A percentile compares a stretch with the other conserved stretches of the same genome.
phyloP scores from a whole-genome alignment of 2,329 filamentous ascomycete genomes.

The Xylaria sp. region DNA sequence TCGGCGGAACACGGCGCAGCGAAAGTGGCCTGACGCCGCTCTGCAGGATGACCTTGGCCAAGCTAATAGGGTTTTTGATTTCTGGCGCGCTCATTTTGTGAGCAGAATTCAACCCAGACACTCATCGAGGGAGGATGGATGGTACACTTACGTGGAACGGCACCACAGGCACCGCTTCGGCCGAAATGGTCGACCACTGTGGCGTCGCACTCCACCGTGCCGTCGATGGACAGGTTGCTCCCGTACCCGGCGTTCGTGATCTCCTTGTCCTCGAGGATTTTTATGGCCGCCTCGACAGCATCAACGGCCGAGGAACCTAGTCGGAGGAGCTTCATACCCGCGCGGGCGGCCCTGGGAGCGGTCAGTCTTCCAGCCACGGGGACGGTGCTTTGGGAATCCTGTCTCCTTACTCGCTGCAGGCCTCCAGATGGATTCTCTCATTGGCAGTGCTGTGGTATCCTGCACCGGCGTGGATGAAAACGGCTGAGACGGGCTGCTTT shows the following conservation, averaged over 20 bases:
- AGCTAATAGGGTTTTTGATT: constrained; percentile 87
- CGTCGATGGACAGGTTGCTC: constrained; percentile 90
- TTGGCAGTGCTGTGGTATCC: constrained; percentile 91
- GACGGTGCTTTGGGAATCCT: not conserved
- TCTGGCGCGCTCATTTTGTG: constrained; percentile 55
- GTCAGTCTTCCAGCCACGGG: not conserved
- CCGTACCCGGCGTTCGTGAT: constrained; percentile 97
- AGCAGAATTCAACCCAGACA: not conserved
- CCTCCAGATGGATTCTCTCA: constrained; percentile 79
- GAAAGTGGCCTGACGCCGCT: constrained; percentile 76
- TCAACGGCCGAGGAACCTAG: constrained; percentile 81
- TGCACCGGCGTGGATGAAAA: constrained; percentile 94
- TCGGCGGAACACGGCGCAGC: constrained; percentile 86
- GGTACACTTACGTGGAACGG: constrained; percentile 77
- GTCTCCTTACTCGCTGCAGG: constrained; percentile 79
- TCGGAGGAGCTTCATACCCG: constrained; percentile 80
- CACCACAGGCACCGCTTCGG: constrained; percentile 89
- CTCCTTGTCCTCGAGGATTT: constrained; percentile 85
- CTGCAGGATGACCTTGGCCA: constrained; percentile 83
- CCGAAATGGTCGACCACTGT: constrained; percentile 90
- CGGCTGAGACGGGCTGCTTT: constrained; percentile 55
- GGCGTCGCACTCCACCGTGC: constrained; percentile 91
- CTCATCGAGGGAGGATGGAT: not conserved
- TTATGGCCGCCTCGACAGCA: constrained; percentile 87
- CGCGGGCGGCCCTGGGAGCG: constrained; percentile 71